phyloP scores from a whole-genome alignment of 768 basidiomycete genomes.

The Sistotremastrum niveocremeum region DNA sequence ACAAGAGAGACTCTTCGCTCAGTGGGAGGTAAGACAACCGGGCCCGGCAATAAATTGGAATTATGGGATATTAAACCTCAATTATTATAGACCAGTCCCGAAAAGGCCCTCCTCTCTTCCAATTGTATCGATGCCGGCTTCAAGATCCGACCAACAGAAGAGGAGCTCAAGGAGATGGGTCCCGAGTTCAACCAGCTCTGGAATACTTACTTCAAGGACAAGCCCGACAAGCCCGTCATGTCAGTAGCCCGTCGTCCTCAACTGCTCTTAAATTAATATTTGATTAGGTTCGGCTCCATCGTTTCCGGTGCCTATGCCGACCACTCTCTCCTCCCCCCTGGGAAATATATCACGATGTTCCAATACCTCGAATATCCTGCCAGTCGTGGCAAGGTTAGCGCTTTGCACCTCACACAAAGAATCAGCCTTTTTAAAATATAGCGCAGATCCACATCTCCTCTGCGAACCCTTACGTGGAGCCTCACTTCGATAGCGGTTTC shows the following conservation, averaged over 20 bases:
- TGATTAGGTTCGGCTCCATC: conserved; percentile 44
- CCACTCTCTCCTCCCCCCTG: conserved; percentile 54
- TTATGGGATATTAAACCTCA: background rate
- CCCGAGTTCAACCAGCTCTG: conserved; percentile 59
- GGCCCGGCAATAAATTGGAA: too few species aligned
- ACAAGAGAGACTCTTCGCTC: conserved; percentile 15
- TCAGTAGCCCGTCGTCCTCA: conserved; percentile 14
- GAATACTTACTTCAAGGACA: conserved; percentile 65
- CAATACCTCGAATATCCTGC: conserved; percentile 67
- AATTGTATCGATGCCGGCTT: conserved; percentile 67
- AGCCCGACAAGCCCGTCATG: conserved; percentile 71
- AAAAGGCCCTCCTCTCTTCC: conserved; percentile 54
- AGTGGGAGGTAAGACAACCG: conserved; percentile 30
- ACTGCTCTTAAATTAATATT: background rate
- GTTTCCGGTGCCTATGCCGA: conserved; percentile 61
- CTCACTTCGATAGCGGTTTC: conserved; percentile 61
- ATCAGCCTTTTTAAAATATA: background rate
- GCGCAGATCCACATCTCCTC: conserved; percentile 48
- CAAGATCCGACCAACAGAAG: conserved; percentile 61
- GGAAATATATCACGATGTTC: conserved; percentile 64
- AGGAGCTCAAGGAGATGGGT: conserved; percentile 66
- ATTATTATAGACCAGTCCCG: conserved; percentile 35
- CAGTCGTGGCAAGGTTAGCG: conserved; percentile 49
- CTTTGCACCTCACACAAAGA: background rate
- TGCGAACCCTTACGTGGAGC: conserved; percentile 46